These are phyloP conservation scores for Beta macrorhiza DNA, from an alignment of 179 eudicot species.

Conservation along the genomic window DNA sequence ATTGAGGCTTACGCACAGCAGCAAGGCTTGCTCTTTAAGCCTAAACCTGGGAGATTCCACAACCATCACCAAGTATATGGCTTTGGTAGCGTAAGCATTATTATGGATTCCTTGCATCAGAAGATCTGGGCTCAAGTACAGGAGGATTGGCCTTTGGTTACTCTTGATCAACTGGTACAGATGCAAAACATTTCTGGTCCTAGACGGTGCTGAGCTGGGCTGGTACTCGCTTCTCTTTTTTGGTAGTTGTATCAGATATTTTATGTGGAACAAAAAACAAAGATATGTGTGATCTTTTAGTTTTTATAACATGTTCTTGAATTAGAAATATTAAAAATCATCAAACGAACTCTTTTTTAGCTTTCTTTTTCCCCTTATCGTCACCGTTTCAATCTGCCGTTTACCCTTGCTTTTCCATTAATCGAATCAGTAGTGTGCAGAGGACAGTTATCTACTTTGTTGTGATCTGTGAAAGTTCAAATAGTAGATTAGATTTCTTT, in stretches of 20 bases:
- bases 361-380: no score
- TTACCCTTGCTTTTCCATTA: background rate
- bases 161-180: constrained; percentile 34
- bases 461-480: background rate
- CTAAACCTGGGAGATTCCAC: constrained; percentile 38
- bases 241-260: background rate
- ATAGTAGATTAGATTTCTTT: background rate
- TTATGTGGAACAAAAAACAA: background rate
- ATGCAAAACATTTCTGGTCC: constrained; percentile 33
- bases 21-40: constrained; percentile 36
- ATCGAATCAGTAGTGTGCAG: background rate
- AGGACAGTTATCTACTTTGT: background rate
- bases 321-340: background rate
- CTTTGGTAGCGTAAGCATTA: constrained; percentile 36
- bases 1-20: constrained; percentile 33
- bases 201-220: constrained; percentile 22
- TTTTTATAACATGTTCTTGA: background rate
- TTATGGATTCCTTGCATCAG: constrained; percentile 32
- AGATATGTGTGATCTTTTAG: background rate
- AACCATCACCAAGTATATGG: constrained; percentile 37
- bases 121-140: constrained; percentile 34
- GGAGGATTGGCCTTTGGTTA: constrained; percentile 37
- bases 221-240: background rate
- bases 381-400: no score
- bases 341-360: background rate